Evolutionary conservation across 1,139 yeast genomes (phyloP).

Genomic region (Scheffersomyces segobiensis): DNA sequence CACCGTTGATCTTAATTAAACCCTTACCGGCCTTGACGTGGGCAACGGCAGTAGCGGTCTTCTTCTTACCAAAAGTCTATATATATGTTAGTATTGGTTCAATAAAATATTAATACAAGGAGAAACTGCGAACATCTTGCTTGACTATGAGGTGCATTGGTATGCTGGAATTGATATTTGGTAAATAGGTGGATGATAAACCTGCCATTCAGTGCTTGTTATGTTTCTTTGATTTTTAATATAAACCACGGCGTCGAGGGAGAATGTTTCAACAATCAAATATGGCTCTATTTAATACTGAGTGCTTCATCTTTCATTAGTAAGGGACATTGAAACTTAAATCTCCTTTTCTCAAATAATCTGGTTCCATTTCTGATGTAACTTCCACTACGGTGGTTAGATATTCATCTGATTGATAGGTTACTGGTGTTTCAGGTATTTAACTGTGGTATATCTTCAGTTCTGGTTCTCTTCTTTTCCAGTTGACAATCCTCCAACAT

Average conservation of each 20-base stretch:
- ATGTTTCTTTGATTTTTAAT: background rate
- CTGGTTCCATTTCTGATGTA: background rate
- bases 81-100: constrained; percentile 31
- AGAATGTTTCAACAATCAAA: background rate
- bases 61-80: constrained; percentile 99
- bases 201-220: no score
- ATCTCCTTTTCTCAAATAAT: background rate
- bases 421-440: background rate
- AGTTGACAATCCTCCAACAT: background rate
- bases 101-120: background rate
- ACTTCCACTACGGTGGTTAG: background rate
- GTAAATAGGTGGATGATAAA: no score
- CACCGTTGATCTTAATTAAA: constrained; percentile 98
- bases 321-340: background rate
- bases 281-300: background rate
- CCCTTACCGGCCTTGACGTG: constrained; percentile 99
- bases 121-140: background rate
- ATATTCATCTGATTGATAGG: background rate
- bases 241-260: background rate
- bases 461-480: background rate
- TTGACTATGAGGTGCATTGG: background rate
- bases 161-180: background rate
- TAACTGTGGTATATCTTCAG: background rate
- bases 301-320: no score
- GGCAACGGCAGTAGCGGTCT: constrained; percentile 99